Conservation (phyloP, 352 stramenopile species). For the Pythium chondricola region DNA sequence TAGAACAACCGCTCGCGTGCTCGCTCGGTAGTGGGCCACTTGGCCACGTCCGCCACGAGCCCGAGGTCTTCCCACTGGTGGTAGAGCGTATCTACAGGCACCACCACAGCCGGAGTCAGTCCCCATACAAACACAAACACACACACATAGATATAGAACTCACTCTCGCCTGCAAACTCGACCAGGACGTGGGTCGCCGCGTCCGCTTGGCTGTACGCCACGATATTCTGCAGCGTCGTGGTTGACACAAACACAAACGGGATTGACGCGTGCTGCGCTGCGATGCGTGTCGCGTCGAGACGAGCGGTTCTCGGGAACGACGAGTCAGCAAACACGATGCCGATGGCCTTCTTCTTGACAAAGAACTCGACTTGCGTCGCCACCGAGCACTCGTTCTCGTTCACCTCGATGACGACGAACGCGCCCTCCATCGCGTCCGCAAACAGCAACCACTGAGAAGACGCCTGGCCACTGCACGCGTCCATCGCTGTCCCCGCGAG, state of each 20-base stretch:
- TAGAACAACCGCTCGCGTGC: slow-evolving; percentile 53
- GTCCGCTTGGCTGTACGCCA: neutral
- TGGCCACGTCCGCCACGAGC: slow-evolving; percentile 32
- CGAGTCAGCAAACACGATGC: slow-evolving; percentile 41
- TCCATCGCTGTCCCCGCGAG: slow-evolving; percentile 19
- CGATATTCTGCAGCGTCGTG: slow-evolving; percentile 3
- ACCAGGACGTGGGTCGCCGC: slow-evolving; percentile 33
- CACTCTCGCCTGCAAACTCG: slow-evolving; percentile 64
- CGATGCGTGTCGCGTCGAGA: slow-evolving; percentile 13
- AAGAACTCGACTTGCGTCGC: slow-evolving; percentile 38
- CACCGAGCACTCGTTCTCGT: slow-evolving; percentile 30
- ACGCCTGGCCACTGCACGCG: slow-evolving; percentile 25
- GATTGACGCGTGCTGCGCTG: slow-evolving; percentile 23
- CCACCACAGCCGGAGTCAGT: neutral
- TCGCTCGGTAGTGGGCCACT: slow-evolving; percentile 43
- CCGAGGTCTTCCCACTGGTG: slow-evolving; percentile 63
- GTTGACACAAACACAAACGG: slow-evolving; percentile 47
- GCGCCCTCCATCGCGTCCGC: slow-evolving; percentile 11
- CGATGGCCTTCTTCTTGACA: slow-evolving; percentile 22
- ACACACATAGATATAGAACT: slow-evolving; percentile 9
- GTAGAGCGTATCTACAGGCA: slow-evolving; percentile 36
- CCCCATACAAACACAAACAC: neutral
- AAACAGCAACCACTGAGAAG: slow-evolving; percentile 16
- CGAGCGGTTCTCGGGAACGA: slow-evolving; percentile 20
- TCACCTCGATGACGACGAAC: slow-evolving; percentile 25